Evolutionary conservation across 805 yeast species (phyloP), one percentile per base, ranked within the genome.

Genomic region (Ogataea populi-albae): DNA sequence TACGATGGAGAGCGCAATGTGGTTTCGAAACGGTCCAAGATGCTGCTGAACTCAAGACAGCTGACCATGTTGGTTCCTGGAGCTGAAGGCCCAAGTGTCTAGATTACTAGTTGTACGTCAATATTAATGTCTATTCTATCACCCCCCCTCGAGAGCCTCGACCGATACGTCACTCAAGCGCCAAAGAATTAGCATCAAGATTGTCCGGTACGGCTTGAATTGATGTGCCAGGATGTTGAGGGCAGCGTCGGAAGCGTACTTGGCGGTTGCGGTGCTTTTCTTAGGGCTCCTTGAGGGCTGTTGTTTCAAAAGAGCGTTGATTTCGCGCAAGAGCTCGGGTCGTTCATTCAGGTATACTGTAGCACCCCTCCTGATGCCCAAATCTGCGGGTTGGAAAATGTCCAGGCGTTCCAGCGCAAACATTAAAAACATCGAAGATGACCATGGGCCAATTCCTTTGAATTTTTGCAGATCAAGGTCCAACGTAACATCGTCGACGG

Each of bases 341-440:
- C 83, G 62, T 29, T 68, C 66, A 12, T 64, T 65, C 17, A 85
- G 55, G 57, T 86, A 89, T 19, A 68, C 57, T 0, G 86, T 73
- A 40, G 81, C 74, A 0, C 97, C 97, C 43, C 95, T 65, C 21
- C 89, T 87, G 2, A 89, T 74, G 1, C 96, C 97, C 30, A 89
- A 61, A 60, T 89, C 97, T 14, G 79, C 86, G 4, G 74, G 64
- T 4, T 93, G 81, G 56, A 86, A 86, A 0, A 86, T 75, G 55
- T 89, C 80, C 53, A 75, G 54, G 38, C 85, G 69, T 17, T 70
- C 71, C 29, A 88, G 61, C 1, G 84, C 82, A 53, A 86, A 86
- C 16, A 81, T 52, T 12, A 85, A 60, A 58, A 87, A 89, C 96
- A 89, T 89, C 36, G 82, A 83, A 0, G 93, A 89, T 4, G 88